Conservation (phyloP, 1,284 basidiomycete genomes). For the Sporisorium graminicola region DNA sequence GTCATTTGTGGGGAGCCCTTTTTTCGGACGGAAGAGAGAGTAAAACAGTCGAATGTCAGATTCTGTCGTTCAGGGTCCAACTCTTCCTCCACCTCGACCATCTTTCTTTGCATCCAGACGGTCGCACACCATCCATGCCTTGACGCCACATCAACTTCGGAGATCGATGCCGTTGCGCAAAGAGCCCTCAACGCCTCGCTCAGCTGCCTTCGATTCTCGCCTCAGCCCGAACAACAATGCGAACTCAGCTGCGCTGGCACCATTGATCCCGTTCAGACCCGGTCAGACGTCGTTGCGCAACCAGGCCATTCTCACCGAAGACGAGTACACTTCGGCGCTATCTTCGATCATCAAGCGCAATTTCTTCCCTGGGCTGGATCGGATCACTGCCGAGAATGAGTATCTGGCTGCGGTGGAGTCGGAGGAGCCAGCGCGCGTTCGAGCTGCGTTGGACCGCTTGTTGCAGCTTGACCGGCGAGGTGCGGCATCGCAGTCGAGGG, state of each 20-base stretch:
- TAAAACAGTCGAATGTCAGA: no score
- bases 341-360: conserved; percentile 94
- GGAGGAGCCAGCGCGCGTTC: conserved; percentile 41
- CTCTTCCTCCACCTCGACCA: conserved; percentile 13
- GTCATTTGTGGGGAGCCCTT: conserved; percentile 15
- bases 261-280: conserved; percentile 41
- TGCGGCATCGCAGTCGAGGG: conserved; percentile 4
- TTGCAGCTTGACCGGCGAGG: conserved; percentile 39
- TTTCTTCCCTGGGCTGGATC: conserved; percentile 81
- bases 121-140: not conserved
- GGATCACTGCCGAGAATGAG: conserved; percentile 62
- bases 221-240: conserved; percentile 1
- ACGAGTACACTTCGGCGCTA: conserved; percentile 92
- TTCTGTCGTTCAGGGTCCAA: conserved; percentile 27
- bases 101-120: not conserved
- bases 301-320: conserved; percentile 75
- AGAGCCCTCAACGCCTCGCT: conserved; percentile 47
- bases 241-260: conserved; percentile 31
- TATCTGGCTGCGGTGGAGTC: conserved; percentile 61
- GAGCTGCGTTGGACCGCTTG: conserved; percentile 36
- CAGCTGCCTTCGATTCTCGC: conserved; percentile 25
- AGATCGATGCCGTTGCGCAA: conserved; percentile 40
- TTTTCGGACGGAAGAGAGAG: conserved; percentile 24
- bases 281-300: conserved; percentile 52
- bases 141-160: not conserved